These are phyloP conservation scores for Themeda triandra DNA, from an alignment of 176 grass and related monocot genomes.

Conservation along the genomic window DNA sequence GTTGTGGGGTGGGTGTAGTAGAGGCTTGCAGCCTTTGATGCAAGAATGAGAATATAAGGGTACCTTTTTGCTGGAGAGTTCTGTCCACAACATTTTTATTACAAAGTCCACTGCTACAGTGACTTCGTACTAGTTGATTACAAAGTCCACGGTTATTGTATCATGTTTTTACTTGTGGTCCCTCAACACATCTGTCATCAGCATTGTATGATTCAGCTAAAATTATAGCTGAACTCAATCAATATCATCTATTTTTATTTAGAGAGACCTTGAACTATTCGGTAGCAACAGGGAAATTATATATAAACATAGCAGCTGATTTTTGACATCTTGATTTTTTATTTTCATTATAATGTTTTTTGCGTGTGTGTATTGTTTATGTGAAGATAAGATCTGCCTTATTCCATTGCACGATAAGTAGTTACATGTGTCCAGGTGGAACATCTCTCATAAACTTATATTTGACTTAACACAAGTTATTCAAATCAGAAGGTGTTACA, in stretches of 20 bases:
- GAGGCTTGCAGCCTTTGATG: constrained; percentile 23
- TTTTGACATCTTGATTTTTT: background rate
- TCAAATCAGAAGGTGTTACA: background rate
- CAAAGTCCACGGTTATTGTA: constrained; percentile 3
- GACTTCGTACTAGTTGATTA: constrained; percentile 18
- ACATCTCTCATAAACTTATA: constrained; percentile 25
- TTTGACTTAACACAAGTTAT: constrained; percentile 3
- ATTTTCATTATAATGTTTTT: background rate
- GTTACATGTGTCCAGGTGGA: background rate
- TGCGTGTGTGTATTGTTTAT: background rate
- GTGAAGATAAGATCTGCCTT: constrained; percentile 2
- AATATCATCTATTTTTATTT: constrained; percentile 17
- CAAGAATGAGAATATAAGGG: constrained; percentile 7
- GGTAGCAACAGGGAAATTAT: background rate
- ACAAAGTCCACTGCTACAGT: constrained; percentile 38
- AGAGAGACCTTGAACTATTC: constrained; percentile 7
- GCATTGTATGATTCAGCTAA: constrained; percentile 26
- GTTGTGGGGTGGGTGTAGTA: constrained; percentile 9
- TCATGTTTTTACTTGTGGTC: constrained; percentile 25
- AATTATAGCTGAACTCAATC: constrained; percentile 27
- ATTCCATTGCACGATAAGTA: constrained; percentile 12
- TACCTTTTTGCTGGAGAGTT: constrained; percentile 24
- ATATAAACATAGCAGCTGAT: constrained; percentile 12
- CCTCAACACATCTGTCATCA: constrained; percentile 39
- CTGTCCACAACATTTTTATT: constrained; percentile 29